Conservation (phyloP, 805 yeast species). For the Starmerella vitae region DNA sequence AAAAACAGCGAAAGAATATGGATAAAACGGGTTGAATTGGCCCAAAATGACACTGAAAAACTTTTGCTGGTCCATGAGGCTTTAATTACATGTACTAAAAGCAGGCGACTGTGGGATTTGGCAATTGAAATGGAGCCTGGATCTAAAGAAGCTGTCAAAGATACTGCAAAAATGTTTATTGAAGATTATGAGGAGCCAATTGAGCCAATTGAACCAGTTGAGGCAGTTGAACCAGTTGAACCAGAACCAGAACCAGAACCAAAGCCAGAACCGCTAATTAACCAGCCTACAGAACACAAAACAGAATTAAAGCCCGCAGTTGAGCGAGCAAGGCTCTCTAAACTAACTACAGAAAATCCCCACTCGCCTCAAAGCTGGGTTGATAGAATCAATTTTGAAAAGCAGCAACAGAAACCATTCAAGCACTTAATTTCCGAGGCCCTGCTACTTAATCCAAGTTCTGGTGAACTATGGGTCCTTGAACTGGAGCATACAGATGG, state of each 20-base stretch:
- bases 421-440: conserved; percentile 41
- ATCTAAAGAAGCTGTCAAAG: conserved; percentile 41
- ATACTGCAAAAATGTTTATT: conserved; percentile 46
- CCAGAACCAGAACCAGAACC: too few species aligned
- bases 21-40: conserved; percentile 57
- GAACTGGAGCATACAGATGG: conserved; percentile 34
- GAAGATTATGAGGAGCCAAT: neutral
- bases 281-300: neutral
- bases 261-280: neutral
- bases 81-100: conserved; percentile 47
- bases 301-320: neutral
- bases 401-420: conserved; percentile 1
- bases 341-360: conserved; percentile 6
- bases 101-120: conserved; percentile 52
- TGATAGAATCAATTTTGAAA: conserved; percentile 5
- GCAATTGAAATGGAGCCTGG: conserved; percentile 45
- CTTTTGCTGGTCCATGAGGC: conserved; percentile 56
- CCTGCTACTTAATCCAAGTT: conserved; percentile 42
- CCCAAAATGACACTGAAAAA: conserved; percentile 41
- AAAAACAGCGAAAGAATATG: conserved; percentile 52
- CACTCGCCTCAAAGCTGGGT: conserved; percentile 11
- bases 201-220: neutral
- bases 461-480: conserved; percentile 54
- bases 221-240: neutral
- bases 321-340: conserved; percentile 11